Conservation (phyloP, 768 basidiomycete genomes). For the Suillus americanus region DNA sequence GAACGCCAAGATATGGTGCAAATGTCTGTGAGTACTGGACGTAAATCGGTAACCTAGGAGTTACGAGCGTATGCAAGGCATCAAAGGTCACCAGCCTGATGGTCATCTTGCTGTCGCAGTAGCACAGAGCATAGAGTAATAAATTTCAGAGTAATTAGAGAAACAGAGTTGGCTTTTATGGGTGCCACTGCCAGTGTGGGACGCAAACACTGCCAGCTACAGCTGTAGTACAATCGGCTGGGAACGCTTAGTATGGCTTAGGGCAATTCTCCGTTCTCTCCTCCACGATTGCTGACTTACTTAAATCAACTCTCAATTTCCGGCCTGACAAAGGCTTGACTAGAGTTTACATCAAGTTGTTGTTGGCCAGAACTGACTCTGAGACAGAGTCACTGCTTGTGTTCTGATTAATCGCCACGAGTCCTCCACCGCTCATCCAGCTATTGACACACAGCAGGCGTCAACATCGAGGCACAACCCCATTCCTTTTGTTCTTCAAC, state of each 20-base stretch:
- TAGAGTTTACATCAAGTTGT: not conserved
- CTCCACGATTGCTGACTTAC: not conserved
- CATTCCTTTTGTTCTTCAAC: conserved; percentile 17
- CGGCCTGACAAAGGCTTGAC: too few species aligned
- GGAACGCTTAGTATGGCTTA: conserved; percentile 2
- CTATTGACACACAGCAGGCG: conserved; percentile 29
- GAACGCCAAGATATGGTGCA: conserved; percentile 60
- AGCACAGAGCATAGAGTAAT: not conserved
- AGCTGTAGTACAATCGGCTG: not conserved
- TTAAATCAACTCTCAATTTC: not conserved
- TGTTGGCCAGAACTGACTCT: not conserved
- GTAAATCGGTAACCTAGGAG: conserved; percentile 65
- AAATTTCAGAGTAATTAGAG: not conserved
- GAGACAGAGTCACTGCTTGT: not conserved
- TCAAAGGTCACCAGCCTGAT: conserved; percentile 79
- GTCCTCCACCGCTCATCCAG: conserved; percentile 13
- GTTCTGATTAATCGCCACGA: conserved; percentile 1
- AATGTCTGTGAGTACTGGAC: conserved; percentile 64
- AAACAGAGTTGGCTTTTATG: not conserved
- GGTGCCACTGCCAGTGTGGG: not conserved
- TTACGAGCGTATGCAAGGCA: conserved; percentile 71
- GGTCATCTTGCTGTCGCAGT: conserved; percentile 10
- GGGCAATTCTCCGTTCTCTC: not conserved
- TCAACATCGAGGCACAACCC: conserved; percentile 21
- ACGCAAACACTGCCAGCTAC: not conserved